Evolutionary conservation across 2,329 filamentous ascomycete species (phyloP), one percentile per base, ranked within the genome.

Genomic region (Penicillium olsonii): DNA sequence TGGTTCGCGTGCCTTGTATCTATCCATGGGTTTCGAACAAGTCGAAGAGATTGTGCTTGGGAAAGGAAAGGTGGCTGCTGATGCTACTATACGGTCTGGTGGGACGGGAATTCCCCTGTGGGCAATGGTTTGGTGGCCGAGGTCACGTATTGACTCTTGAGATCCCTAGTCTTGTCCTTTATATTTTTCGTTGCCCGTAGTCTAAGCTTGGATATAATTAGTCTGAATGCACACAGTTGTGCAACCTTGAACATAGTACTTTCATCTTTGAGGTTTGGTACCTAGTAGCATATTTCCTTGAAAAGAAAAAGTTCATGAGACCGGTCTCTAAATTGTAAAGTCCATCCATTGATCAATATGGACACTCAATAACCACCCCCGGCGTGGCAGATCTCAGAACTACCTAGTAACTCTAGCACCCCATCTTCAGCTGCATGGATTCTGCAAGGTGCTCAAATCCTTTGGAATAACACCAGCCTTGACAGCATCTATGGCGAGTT

Each of bases 401-500:
- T n/a, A n/a, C n/a, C n/a, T n/a, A n/a, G n/a, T n/a, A n/a, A n/a
- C n/a, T n/a, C n/a, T n/a, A n/a, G n/a, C n/a, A n/a, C n/a, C n/a
- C n/a, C n/a, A n/a, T n/a, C n/a, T n/a, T 42, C 34, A 48, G 20
- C 12, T 37, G 15, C 46, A 57, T 8, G 45, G 29, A 12, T 42
- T 31, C 18, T 48, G 11, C 53, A 50, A 12, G 9, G 42, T 46
- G 37, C 64, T 53, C 15, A 68, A 46, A 45, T 73, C 64, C 29
- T 35, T 67, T 8, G 71, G 68, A 44, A 74, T 74, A 8, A 74
- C 69, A 8, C 72, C 72, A 4, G 69, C 71, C 10, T 60, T 57
- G 18, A 73, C 69, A 29, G 71, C 74, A 58, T 68, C 70, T 60
- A 56, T 81, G 81, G 52, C 74, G 75, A 78, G 78, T 45, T 7